Conservation (phyloP, 192 early-diverging fungal species). For the Coemansia sp. region DNA sequence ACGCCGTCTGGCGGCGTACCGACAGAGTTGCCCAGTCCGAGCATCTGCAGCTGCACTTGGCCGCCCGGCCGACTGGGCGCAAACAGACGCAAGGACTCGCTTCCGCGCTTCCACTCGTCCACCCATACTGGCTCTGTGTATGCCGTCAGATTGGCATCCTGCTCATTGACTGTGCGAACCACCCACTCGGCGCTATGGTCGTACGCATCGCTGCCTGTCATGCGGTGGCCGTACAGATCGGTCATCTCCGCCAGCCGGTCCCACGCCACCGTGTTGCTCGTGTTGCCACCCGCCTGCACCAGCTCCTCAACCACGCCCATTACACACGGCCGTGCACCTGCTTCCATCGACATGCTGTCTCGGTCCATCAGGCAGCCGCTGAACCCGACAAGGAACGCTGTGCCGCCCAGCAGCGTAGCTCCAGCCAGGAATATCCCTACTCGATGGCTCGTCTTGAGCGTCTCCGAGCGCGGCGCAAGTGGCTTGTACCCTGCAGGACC, state of each 20-base stretch:
- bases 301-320: slow-evolving; percentile 32
- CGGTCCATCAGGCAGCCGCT: slow-evolving; percentile 4
- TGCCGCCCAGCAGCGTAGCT: not conserved
- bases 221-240: slow-evolving; percentile 60
- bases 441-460: slow-evolving; percentile 3
- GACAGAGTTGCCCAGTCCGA: slow-evolving; percentile 58
- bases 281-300: slow-evolving; percentile 23
- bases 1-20: slow-evolving; percentile 47
- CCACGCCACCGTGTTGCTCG: slow-evolving; percentile 56
- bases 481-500: slow-evolving; percentile 21
- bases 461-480: slow-evolving; percentile 1
- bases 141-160: slow-evolving; percentile 46
- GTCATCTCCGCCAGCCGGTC: slow-evolving; percentile 66
- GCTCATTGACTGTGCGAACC: slow-evolving; percentile 40
- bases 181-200: slow-evolving; percentile 61
- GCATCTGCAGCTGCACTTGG: slow-evolving; percentile 46
- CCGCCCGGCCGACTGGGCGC: slow-evolving; percentile 50
- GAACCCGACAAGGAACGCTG: not conserved
- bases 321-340: slow-evolving; percentile 7
- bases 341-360: slow-evolving; percentile 8
- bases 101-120: slow-evolving; percentile 55
- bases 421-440: not conserved
- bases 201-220: slow-evolving; percentile 54
- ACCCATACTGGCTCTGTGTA: slow-evolving; percentile 60
- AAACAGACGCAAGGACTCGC: slow-evolving; percentile 58